Base-by-base conservation (phyloP, 495 filamentous ascomycete genomes). In the Aspergillus steynii region DNA sequence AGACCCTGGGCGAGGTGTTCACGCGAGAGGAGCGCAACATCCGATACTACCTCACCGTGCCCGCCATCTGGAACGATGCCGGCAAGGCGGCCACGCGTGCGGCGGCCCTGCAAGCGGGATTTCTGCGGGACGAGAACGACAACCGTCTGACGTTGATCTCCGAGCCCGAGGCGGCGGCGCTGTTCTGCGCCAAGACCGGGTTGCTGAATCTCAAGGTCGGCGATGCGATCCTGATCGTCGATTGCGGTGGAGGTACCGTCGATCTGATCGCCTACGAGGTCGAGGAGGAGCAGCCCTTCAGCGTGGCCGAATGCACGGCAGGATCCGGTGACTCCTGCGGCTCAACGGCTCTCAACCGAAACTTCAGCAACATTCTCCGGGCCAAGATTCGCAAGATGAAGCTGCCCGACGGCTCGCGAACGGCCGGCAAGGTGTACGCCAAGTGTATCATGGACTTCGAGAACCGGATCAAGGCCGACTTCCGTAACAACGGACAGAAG, bases 371-470 rank as follows among this genome's bases (percentile, higher is more conserved):
- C 69, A 90, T 92, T 59, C 76, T 91, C 32, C 85, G 89, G n/a
- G 86, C 89, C 12, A 91, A 90, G 72, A 92, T 92, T 60, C 78
- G 88, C 20, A 90, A 91, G 73, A 92, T 92, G 89, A 90, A 92
- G 71, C 77, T 92, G n/a, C 89, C 89, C 0, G 88, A 90, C 70
- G 89, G 88, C 15, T 90, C 88, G 26, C 86, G 83, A 60, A 90
- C 87, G 28, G 89, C 89, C 25, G 88, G 89, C 32, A 88, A 87
- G 72, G 88, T 92, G 14, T 92, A 92, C 65, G 88, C 89, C 47
- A 91, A 91, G 71, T 92, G 89, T 76, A 91, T 92, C 63, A 91
- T 90, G 88, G 89, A 92, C 71, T 92, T 92, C 67, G 89, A 92
- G 75, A 91, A 92, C 72, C 80, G 89, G 50, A 90, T 92, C 76